Conservation (phyloP, 768 basidiomycete species). For the Termitomyces titanicus region DNA sequence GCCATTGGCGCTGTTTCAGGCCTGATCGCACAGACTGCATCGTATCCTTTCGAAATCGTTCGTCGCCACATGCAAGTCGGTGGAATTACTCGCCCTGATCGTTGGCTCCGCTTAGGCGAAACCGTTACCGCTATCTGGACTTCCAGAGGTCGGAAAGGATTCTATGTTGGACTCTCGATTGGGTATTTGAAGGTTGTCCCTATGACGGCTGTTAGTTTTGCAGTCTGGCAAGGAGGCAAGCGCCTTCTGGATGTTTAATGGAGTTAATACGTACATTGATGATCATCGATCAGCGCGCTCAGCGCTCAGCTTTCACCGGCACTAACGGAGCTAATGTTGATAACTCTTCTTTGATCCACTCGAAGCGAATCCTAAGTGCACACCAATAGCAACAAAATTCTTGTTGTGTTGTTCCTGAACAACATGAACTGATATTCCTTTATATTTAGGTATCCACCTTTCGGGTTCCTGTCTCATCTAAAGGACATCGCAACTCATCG, state of each 20-base stretch:
- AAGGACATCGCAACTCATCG: neutral
- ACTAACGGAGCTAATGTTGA: conserved; percentile 5
- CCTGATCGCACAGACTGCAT: conserved; percentile 79
- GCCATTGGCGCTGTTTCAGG: conserved; percentile 85
- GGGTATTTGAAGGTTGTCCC: conserved; percentile 94
- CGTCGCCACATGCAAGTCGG: conserved; percentile 95
- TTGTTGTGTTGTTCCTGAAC: conserved; percentile 13
- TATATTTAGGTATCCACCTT: conserved; percentile 1
- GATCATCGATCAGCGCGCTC: conserved; percentile 6
- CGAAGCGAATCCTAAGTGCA: conserved; percentile 6
- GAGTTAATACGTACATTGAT: conserved; percentile 15
- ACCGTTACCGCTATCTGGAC: conserved; percentile 67
- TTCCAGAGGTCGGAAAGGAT: conserved; percentile 76
- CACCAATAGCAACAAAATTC: neutral
- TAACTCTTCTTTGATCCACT: conserved; percentile 6
- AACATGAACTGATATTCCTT: conserved; percentile 9
- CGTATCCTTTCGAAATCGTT: conserved; percentile 94
- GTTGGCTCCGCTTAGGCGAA: conserved; percentile 79
- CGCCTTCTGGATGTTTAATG: conserved; percentile 41
- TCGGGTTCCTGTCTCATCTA: neutral
- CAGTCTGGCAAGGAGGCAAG: conserved; percentile 86
- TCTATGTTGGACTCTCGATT: conserved; percentile 87
- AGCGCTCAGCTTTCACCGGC: too few species aligned
- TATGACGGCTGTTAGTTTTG: conserved; percentile 91
- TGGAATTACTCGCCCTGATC: conserved; percentile 71